A percentile compares a stretch with the other conserved stretches of the same genome.
Evolutionary conservation across 2,329 filamentous ascomycete genomes (phyloP).

Genomic region (Diaporthe batatas): DNA sequence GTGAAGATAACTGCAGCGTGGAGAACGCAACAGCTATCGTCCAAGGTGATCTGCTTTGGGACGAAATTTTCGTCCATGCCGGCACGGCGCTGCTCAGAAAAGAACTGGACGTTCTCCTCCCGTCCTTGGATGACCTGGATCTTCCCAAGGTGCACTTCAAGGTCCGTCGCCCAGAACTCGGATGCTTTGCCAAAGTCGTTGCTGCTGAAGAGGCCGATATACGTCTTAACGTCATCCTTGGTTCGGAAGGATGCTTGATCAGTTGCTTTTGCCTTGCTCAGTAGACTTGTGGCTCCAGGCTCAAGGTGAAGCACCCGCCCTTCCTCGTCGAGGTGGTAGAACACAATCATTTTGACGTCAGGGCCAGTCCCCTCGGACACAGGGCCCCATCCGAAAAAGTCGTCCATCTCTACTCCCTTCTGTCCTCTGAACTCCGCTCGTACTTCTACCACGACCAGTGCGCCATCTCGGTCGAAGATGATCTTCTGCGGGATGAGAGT

Average conservation of each 20-base stretch:
- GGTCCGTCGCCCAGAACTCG: conserved; percentile 13
- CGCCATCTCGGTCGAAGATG: conserved; percentile 10
- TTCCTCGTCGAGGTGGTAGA: conserved; percentile 20
- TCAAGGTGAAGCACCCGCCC: not conserved
- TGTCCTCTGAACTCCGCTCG: conserved; percentile 18
- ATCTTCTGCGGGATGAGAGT: conserved; percentile 17
- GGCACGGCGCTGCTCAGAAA: not conserved
- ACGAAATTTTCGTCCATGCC: conserved; percentile 8
- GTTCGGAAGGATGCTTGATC: not conserved
- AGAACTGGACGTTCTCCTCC: conserved; percentile 14
- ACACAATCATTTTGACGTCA: conserved; percentile 14
- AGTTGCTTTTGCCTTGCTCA: not conserved
- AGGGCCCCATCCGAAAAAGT: conserved; percentile 19
- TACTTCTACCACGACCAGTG: not conserved
- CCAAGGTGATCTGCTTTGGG: conserved; percentile 12
- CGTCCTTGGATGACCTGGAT: not conserved
- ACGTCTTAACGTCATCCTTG: not conserved
- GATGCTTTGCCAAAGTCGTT: conserved; percentile 40
- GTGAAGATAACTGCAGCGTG: conserved; percentile 8
- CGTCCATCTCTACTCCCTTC: conserved; percentile 1
- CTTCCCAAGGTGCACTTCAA: conserved; percentile 4
- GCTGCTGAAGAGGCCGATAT: conserved; percentile 10
- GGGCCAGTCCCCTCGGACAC: conserved; percentile 9
- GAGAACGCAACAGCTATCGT: conserved; percentile 10
- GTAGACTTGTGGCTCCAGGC: conserved; percentile 5